These are phyloP conservation scores for Spironucleus salmonicida DNA, from an alignment of 208 protist genomes.

Conservation along the genomic window DNA sequence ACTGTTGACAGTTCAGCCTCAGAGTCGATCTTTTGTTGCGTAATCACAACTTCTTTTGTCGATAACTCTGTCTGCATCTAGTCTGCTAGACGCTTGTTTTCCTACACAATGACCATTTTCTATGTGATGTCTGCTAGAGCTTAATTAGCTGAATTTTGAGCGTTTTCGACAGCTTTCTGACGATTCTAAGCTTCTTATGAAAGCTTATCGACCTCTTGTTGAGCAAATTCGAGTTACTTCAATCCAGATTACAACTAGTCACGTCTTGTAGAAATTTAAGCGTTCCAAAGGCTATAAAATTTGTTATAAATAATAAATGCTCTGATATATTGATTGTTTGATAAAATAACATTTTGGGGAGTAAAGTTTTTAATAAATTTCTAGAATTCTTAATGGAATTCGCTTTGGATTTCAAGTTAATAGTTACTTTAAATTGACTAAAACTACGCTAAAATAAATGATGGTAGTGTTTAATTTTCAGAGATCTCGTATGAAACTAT, in stretches of 20 bases:
- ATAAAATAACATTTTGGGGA: no score
- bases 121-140: conserved; percentile 3
- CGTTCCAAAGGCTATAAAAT: background rate
- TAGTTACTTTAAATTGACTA: no score
- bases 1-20: background rate
- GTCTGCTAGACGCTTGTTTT: background rate
- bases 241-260: background rate
- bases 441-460: no score
- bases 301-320: no score
- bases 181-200: background rate
- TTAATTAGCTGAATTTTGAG: conserved; percentile 4
- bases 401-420: no score
- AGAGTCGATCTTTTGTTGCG: background rate
- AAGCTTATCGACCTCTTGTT: conserved; percentile 18
- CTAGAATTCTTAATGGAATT: no score
- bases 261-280: background rate
- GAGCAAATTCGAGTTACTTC: background rate
- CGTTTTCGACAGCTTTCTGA: background rate
- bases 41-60: background rate
- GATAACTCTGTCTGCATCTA: background rate
- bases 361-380: no score
- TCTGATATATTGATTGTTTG: no score
- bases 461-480: no score
- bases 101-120: background rate
- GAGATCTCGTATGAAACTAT: no score